Evolutionary conservation across 495 filamentous ascomycete species (phyloP), one percentile per base, ranked within the genome.

Genomic region (Neurospora hispaniola): DNA sequence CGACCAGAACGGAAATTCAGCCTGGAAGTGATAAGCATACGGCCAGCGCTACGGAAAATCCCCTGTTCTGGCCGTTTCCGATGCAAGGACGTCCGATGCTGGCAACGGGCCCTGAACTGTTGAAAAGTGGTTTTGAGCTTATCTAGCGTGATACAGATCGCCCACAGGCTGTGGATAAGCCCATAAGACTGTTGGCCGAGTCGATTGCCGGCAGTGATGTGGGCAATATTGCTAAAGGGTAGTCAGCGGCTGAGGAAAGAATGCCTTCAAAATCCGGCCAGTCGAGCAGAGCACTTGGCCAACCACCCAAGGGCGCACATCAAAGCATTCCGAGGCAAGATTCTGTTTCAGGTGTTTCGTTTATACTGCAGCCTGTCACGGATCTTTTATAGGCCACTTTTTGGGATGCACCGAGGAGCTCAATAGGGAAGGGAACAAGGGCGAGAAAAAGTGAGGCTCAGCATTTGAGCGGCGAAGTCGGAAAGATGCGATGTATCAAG

Each of bases 41-140:
- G 71, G 74, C 73, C 42, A 79, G 72, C 59, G 73, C 75, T 66
- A 59, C 78, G 43, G 82, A 85, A 62, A 85, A 84, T 66, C 85
- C 85, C 12, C 73, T 88, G 43, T 88, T 88, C 39, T 87, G 85
- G 84, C 85, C 85, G 2, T 88, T 88, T 73, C 86, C 86, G 1
- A 83, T 87, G 79, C 86, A 88, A 70, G 86, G 85, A 3, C 77
- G 84, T n/a, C 86, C 87, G 2, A 81, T 87, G 72, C 69, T 88
- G 71, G 82, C 82, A 7, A 80, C 77, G 35, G 82, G 84, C 5
- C 70, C 79, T 27, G 76, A 80, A 71, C 77, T 88, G 70, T 81
- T 84, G 73, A 78, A 83, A 42, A 81, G 82, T 12, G 86, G 86
- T 3, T 88, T 88, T 73, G 80, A 77, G 48, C 72, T 81, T 40